phyloP scores from a whole-genome alignment of 2,329 filamentous ascomycete species.

The Teratosphaeriaceae sp. region DNA sequence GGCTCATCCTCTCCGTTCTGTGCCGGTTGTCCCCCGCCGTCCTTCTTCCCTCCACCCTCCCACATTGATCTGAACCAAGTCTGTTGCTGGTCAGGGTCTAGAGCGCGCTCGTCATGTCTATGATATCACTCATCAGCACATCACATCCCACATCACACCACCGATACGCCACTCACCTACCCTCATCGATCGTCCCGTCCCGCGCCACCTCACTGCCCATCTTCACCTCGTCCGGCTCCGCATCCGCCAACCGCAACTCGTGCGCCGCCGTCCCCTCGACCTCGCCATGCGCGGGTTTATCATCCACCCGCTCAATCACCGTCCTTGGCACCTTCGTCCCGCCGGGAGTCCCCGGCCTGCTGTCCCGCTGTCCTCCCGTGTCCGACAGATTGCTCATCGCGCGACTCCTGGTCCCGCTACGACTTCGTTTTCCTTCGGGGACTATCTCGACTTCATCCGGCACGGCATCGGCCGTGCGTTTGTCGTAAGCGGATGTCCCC shows the following conservation, averaged over 20 bases:
- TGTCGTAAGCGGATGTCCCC: slow-evolving; percentile 54
- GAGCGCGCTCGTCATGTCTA: slow-evolving; percentile 30
- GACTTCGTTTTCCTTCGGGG: slow-evolving; percentile 33
- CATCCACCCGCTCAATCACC: slow-evolving; percentile 56
- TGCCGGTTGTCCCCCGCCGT: slow-evolving; percentile 10
- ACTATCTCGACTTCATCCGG: slow-evolving; percentile 58
- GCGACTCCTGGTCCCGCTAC: slow-evolving; percentile 32
- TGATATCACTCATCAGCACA: neutral
- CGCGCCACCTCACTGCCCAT: slow-evolving; percentile 38
- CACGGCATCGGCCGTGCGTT: slow-evolving; percentile 52
- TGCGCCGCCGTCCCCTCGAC: slow-evolving; percentile 55
- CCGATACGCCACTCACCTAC: slow-evolving; percentile 45
- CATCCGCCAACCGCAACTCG: slow-evolving; percentile 51
- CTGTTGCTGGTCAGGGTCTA: slow-evolving; percentile 22
- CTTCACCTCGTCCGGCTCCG: slow-evolving; percentile 51
- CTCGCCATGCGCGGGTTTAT: slow-evolving; percentile 52
- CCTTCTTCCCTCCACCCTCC: slow-evolving; percentile 17
- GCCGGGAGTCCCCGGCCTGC: slow-evolving; percentile 44
- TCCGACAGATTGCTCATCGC: slow-evolving; percentile 31
- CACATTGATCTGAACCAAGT: slow-evolving; percentile 29
- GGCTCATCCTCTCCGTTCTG: slow-evolving; percentile 45
- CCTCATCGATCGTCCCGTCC: slow-evolving; percentile 39
- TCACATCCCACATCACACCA: neutral
- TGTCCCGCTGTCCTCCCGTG: slow-evolving; percentile 12
- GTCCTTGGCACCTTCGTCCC: slow-evolving; percentile 51